phyloP scores from a whole-genome alignment of 176 grass and related monocot species.

The Carex kokanica region DNA sequence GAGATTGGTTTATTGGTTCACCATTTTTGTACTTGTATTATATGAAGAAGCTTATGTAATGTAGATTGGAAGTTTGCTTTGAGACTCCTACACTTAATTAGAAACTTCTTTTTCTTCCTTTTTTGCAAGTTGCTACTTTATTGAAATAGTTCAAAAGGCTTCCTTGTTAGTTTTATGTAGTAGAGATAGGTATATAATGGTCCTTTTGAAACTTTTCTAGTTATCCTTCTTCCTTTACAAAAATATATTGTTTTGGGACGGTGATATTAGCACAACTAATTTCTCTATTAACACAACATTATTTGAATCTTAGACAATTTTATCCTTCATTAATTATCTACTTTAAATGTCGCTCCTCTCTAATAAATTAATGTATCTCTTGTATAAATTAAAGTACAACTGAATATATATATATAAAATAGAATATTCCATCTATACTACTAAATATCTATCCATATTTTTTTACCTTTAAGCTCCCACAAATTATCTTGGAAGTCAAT shows the following conservation, averaged over 20 bases:
- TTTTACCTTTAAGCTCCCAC: too few species aligned
- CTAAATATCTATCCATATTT: too few species aligned
- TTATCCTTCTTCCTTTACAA: neutral
- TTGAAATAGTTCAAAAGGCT: neutral
- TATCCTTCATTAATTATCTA: too few species aligned
- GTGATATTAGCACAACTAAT: too few species aligned
- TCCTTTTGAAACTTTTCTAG: neutral
- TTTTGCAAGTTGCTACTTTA: neutral
- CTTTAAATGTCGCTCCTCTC: too few species aligned
- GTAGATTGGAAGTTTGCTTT: neutral
- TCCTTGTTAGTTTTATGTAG: neutral
- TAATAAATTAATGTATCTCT: too few species aligned
- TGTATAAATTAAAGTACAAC: too few species aligned
- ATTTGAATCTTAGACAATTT: too few species aligned
- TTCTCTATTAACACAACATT: too few species aligned
- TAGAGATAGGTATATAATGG: neutral
- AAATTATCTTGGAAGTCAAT: too few species aligned
- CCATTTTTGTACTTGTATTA: neutral
- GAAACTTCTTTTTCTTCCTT: neutral
- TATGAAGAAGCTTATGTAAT: neutral
- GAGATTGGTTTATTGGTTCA: neutral
- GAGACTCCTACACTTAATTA: neutral
- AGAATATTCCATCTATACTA: too few species aligned
- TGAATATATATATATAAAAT: too few species aligned
- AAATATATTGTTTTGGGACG: neutral